Percentiles rank a stretch among this genome's conserved stretches.
phyloP scores from a whole-genome alignment of 306 rosid species.

The Pueraria montana region DNA sequence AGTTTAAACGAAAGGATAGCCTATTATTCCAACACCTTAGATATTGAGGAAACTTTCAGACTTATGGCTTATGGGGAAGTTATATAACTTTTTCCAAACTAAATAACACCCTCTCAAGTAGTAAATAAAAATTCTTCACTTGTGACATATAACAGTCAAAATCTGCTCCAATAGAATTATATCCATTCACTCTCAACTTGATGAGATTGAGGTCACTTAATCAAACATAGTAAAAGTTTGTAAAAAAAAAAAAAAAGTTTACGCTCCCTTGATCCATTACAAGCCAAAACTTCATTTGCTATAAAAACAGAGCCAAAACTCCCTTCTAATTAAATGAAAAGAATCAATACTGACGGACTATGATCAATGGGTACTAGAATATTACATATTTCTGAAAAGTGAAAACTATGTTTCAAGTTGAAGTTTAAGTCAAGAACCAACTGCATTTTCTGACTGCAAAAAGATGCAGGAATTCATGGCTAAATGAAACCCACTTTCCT shows the following conservation, averaged over 20 bases:
- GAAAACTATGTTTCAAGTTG: constrained; percentile 24
- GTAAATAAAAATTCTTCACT: constrained; percentile 27
- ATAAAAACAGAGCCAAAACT: neutral
- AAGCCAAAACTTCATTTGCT: constrained; percentile 26
- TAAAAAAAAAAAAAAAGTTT: neutral
- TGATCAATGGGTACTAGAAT: constrained; percentile 25
- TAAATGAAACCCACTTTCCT: constrained; percentile 6
- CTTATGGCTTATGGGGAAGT: constrained; percentile 3
- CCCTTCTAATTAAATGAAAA: constrained; percentile 33
- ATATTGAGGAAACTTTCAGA: constrained; percentile 26
- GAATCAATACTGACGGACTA: constrained; percentile 16
- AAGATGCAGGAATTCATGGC: neutral
- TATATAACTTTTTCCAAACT: constrained; percentile 13
- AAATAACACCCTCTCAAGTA: constrained; percentile 29
- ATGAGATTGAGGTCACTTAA: constrained; percentile 13
- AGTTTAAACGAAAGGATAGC: constrained; percentile 11
- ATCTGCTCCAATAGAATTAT: constrained; percentile 16
- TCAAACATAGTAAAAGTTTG: constrained; percentile 25
- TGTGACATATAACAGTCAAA: neutral
- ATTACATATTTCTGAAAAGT: constrained; percentile 19
- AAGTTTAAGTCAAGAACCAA: constrained; percentile 42
- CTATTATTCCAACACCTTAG: constrained; percentile 24
- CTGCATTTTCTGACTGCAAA: constrained; percentile 25
- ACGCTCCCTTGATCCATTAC: constrained; percentile 1
- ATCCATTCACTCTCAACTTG: constrained; percentile 30